phyloP scores from a whole-genome alignment of 306 rosid genomes.

The Sophora flavescens region DNA sequence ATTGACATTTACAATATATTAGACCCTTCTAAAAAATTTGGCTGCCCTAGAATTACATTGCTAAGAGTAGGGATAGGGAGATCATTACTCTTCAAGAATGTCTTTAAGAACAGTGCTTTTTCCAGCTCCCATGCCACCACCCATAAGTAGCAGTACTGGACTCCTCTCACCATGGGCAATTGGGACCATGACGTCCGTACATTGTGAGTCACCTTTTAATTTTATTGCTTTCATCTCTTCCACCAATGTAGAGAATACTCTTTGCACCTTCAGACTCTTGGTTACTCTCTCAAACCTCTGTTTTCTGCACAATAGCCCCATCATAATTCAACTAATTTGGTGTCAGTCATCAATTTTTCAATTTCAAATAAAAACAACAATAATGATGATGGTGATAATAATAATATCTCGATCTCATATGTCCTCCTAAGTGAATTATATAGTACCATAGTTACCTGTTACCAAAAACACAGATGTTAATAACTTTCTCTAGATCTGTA shows the following conservation, averaged over 20 bases:
- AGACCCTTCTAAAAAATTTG: too few species aligned
- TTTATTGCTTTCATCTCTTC: conserved; percentile 82
- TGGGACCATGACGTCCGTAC: conserved; percentile 62
- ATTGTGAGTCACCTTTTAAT: conserved; percentile 51
- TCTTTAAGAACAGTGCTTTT: conserved; percentile 94
- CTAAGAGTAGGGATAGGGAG: background rate
- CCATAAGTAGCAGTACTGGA: conserved; percentile 89
- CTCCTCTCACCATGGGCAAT: conserved; percentile 66
- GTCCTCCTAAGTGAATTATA: background rate
- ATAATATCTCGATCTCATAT: too few species aligned
- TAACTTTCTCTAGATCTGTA: background rate
- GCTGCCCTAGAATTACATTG: too few species aligned
- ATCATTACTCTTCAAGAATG: conserved; percentile 70
- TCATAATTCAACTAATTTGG: background rate
- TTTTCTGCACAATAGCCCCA: conserved; percentile 49
- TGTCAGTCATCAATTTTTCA: background rate
- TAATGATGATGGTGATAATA: background rate
- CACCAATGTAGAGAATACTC: conserved; percentile 77
- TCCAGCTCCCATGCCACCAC: conserved; percentile 99
- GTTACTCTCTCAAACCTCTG: conserved; percentile 74
- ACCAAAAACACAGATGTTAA: background rate
- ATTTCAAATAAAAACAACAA: background rate
- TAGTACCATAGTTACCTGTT: background rate
- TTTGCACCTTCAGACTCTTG: conserved; percentile 64
- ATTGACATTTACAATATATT: too few species aligned